phyloP scores from a whole-genome alignment of 1,284 basidiomycete species.

The Malassezia caprae region DNA sequence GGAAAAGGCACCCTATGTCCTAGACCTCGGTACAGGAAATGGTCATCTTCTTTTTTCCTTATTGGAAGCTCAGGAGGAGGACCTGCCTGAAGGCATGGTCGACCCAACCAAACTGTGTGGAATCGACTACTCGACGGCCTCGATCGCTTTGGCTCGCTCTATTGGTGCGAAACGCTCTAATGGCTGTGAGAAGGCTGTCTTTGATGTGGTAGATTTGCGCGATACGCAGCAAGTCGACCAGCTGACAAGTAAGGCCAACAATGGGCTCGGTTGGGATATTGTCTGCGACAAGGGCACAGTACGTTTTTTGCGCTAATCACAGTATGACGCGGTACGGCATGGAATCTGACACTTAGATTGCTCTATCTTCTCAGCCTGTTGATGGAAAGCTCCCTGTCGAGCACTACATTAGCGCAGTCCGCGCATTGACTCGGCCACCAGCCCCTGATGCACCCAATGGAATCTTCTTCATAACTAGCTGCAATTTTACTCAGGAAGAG shows the following conservation, averaged over 20 bases:
- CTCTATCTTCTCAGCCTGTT: conserved; percentile 60
- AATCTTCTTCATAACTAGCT: conserved; percentile 68
- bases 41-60: conserved; percentile 71
- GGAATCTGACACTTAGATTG: conserved; percentile 52
- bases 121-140: conserved; percentile 69
- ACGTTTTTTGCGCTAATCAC: conserved; percentile 38
- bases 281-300: conserved; percentile 48
- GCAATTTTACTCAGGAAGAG: conserved; percentile 81
- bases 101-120: conserved; percentile 56
- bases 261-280: conserved; percentile 40
- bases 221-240: conserved; percentile 10
- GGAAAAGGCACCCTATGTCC: conserved; percentile 17
- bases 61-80: conserved; percentile 23
- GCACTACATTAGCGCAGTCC: conserved; percentile 59
- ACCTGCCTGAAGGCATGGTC: conserved; percentile 58
- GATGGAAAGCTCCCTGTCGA: conserved; percentile 55
- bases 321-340: conserved; percentile 60
- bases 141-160: conserved; percentile 52
- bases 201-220: conserved; percentile 45
- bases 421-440: conserved; percentile 49
- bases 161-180: conserved; percentile 26
- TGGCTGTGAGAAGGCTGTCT: conserved; percentile 35
- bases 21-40: conserved; percentile 66
- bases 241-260: conserved; percentile 13
- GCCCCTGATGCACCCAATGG: conserved; percentile 54